phyloP scores from a whole-genome alignment of 441 rosid species.

The Sinapis alba region DNA sequence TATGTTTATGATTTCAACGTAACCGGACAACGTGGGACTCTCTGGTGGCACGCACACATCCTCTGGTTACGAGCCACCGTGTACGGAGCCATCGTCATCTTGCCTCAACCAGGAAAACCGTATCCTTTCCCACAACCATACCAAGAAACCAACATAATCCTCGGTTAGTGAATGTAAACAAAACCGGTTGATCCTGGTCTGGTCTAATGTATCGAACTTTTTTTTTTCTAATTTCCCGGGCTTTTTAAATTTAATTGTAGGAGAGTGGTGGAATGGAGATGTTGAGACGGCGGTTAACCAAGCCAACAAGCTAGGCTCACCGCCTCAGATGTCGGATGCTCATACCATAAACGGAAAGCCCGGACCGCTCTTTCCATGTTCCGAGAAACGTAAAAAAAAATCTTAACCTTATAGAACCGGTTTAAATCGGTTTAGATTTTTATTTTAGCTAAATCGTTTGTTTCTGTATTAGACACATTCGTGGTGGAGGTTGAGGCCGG shows the following conservation, averaged over 20 bases:
- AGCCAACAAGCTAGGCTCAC: conserved; percentile 49
- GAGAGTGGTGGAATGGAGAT: conserved; percentile 65
- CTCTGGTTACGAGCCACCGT: conserved; percentile 59
- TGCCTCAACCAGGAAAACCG: conserved; percentile 46
- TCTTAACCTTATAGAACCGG: background rate
- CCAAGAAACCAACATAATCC: conserved; percentile 49
- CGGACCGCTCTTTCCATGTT: conserved; percentile 55
- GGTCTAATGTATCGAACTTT: background rate
- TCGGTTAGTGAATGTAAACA: conserved; percentile 36
- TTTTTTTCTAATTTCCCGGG: background rate
- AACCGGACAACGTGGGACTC: conserved; percentile 66
- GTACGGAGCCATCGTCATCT: conserved; percentile 57
- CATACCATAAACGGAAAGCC: conserved; percentile 65
- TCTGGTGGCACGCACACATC: conserved; percentile 58
- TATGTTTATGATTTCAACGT: conserved; percentile 57
- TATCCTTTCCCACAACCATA: conserved; percentile 62
- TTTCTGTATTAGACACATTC: conserved; percentile 41
- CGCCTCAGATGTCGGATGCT: conserved; percentile 58
- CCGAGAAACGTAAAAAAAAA: conserved; percentile 43
- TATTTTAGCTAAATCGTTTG: background rate
- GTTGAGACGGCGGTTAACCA: conserved; percentile 52
- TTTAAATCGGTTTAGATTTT: background rate
- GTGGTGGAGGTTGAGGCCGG: conserved; percentile 45
- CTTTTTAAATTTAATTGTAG: conserved; percentile 24
- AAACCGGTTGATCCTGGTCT: background rate